phyloP scores from a whole-genome alignment of 768 basidiomycete species.

The Mycena maculata region DNA sequence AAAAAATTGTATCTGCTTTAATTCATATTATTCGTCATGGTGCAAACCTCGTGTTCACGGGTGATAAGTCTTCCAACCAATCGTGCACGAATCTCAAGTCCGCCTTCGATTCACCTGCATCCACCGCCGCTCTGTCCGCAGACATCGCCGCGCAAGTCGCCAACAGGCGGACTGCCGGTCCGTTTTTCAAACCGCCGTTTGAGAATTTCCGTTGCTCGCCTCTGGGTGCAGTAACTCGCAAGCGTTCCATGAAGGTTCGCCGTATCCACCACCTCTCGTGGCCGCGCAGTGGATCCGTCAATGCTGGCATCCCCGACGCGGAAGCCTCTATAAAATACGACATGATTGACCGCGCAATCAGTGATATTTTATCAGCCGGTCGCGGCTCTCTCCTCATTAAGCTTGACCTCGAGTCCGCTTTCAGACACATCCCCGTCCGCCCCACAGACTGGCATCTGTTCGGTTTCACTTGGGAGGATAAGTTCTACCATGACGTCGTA shows the following conservation, averaged over 20 bases:
- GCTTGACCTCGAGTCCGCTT: constrained; percentile 27
- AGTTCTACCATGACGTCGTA: neutral
- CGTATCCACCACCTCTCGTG: constrained; percentile 38
- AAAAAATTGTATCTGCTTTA: constrained; percentile 26
- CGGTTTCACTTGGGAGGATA: neutral
- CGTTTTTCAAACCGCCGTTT: constrained; percentile 35
- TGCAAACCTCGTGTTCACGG: constrained; percentile 21
- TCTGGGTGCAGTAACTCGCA: constrained; percentile 35
- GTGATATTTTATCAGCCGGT: constrained; percentile 28
- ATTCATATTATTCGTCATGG: constrained; percentile 30
- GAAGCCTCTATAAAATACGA: constrained; percentile 32
- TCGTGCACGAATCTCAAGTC: constrained; percentile 32
- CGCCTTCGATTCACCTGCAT: constrained; percentile 20
- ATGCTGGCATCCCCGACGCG: constrained; percentile 35
- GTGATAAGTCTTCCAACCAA: constrained; percentile 9
- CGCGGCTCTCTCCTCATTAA: constrained; percentile 35
- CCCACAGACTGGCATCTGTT: constrained; percentile 34
- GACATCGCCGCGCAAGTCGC: too few relatives aligned
- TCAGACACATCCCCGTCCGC: constrained; percentile 17
- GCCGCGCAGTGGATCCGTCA: constrained; percentile 34
- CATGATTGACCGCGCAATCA: constrained; percentile 10
- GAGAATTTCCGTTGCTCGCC: constrained; percentile 37
- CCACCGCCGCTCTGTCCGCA: constrained; percentile 9
- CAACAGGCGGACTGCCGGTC: constrained; percentile 19
- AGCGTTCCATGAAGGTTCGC: constrained; percentile 31